Base-by-base conservation (phyloP, 2,329 filamentous ascomycete species). In the Blastomyces emzantsi region DNA sequence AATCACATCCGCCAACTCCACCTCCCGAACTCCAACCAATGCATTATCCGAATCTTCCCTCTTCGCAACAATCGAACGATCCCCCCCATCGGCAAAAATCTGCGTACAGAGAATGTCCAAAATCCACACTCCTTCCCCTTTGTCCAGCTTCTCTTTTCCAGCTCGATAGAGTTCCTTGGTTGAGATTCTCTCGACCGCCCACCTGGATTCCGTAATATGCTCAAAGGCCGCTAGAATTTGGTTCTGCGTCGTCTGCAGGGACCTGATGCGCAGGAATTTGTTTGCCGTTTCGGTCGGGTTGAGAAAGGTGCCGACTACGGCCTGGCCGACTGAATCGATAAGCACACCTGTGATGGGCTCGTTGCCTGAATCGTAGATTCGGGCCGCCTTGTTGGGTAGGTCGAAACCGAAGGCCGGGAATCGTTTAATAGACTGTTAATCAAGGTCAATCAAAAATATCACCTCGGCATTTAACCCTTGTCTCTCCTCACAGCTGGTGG, bases 351-450 rank as follows among this genome's bases (percentile, higher is more conserved):
- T 59, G 30, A 67, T 54, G 33, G 69, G 64, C 36, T 69, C 68
- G 28, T 63, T 60, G 28, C 56, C 56, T 41, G 62, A 67, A 52
- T 69, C 62, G 47, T 63, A 67, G 30, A 68, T 72, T 28, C 66
- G 70, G 17, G 71, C 69, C 33, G 70, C 68, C 59, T 72, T 68
- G 45, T 72, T 64, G 56, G 68, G 64, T 45, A 74, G 65, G 54
- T 73, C 73, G 54, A 70, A 69, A 63, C 75, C 72, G 65, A 76
- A 74, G 52, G 76, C 74, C n/a, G 65, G 64, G 41, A 62, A 57
- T 49, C 61, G 54, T 45, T 64, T 55, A 33, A 52, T 57, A 45
- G 65, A 49, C 55, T 49, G 8, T 39, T 15, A 36, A 39, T 11
- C 5, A n/a, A 17, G 3, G 30, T 56, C 36, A 56, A 33, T 56